Evolutionary conservation across 495 filamentous ascomycete species (phyloP), one percentile per base, ranked within the genome.

Genomic region (Beverwykella pulmonaria): DNA sequence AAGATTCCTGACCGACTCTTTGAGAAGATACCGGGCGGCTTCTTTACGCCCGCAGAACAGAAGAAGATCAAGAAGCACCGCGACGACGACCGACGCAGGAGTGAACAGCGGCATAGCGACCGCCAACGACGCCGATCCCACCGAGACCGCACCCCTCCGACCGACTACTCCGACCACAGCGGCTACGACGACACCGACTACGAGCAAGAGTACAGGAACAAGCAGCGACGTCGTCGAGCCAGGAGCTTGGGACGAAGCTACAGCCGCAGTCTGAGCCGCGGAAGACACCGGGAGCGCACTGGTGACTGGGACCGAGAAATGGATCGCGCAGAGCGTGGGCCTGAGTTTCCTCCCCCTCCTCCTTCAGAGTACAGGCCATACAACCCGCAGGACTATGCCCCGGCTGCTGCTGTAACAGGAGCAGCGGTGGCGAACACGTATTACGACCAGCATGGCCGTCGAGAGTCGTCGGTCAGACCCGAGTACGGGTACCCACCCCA

Each of bases 1-100:
- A 77, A 74, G 66, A 75, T 77, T 34, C 75, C 75, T 30, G 76
- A 79, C 63, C 68, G 30, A 6, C 61, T 71, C 52, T 77, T 74
- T 52, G 74, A 79, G 19, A 64, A 56, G 34, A 61, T 77, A 9
- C 75, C 76, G 44, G 76, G 76, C 63, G 74, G 73, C 57, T 75
- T 65, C 67, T 78, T 73, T 66, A 74, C 63, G 39, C 61, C 63
- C 1, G 68, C 71, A 49, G 70, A 75, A n/a, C 61, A 62, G 58
- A 66, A 70, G 44, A 53, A 61, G 14, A 48, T 26, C 29, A 49
- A 54, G 27, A 65, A 58, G 34, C 34, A 66, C 23, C 58, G 53
- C 32, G n/a, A 47, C n/a, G 52, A 63, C 23, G 34, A 23, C 54
- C 49, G 53, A 8, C 25, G 55, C 50, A 50, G 55, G 27, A 61